Evolutionary conservation across 192 early-diverging fungal genomes (phyloP), one percentile per base, ranked within the genome.

Genomic region (Backusella australiensis): DNA sequence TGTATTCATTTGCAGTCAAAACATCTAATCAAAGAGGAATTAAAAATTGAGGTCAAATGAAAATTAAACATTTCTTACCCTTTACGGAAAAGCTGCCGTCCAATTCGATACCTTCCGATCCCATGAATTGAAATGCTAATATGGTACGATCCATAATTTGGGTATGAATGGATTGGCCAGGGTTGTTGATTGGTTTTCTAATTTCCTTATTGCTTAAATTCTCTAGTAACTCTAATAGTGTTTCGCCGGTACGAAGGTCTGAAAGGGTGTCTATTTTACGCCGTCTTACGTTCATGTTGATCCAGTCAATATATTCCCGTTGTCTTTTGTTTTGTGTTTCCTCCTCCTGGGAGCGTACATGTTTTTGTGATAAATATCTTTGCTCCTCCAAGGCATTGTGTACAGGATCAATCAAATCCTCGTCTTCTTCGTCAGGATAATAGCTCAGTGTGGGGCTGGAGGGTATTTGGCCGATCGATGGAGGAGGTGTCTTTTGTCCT

Each of bases 81-180:
- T 85, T 87, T 59, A 87, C 82, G 0, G 81, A 86, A 66, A 81
- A 87, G 26, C 75, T n/a, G 14, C 86, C 83, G 34, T 85, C 85
- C 0, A 86, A 80, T 52, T 78, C 78, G 34, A 88, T 77, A 8
- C 87, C 85, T 66, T 86, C 87, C 0, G 81, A 72, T 35, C 83
- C 82, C 87, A 88, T 88, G 34, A 88, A 88, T 65, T 88, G 86
- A 81, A 88, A 86, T 0, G 85, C 87, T 1, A 84, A 81, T 49
- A 86, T 71, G 15, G 86, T 70, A 44, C 82, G 85, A 53, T 88
- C 87, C 21, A 88, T 77, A 83, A 88, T 88, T 49, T 82, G 78
- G 17, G 85, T 81, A 46, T 74, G 68, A 35, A 78, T 77, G 23
- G 73, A 77, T 36, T 46, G 66, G 17, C 77, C 77, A 7, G 81